These are phyloP conservation scores for Melanogaster broomeanus DNA, from an alignment of 768 basidiomycete genomes.

Conservation along the genomic window DNA sequence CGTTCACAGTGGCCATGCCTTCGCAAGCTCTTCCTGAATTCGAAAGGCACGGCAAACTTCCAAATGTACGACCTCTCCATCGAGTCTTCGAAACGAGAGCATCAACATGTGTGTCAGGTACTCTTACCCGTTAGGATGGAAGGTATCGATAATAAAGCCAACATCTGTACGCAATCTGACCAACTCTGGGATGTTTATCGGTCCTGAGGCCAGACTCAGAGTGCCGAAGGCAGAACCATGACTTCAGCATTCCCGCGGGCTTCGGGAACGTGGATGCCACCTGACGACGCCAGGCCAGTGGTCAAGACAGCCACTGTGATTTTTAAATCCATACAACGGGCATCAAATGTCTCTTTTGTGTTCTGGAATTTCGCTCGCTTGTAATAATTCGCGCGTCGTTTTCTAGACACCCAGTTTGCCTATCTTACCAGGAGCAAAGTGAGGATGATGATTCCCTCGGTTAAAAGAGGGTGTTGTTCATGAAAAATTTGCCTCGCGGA, in stretches of 20 bases:
- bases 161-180: background rate
- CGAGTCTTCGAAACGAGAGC: no score
- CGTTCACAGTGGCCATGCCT: no score
- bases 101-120: no score
- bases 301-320: no score
- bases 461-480: constrained; percentile 1
- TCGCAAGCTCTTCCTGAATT: no score
- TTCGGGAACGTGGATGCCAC: constrained; percentile 3
- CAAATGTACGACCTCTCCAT: no score
- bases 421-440: background rate
- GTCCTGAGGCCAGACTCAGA: background rate
- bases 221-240: background rate
- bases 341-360: background rate
- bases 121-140: no score
- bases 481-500: background rate
- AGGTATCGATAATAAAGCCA: background rate
- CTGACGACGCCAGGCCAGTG: no score
- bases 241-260: background rate
- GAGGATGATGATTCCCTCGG: constrained; percentile 4
- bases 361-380: background rate
- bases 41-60: no score
- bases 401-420: background rate
- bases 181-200: background rate
- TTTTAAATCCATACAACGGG: background rate
- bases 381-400: background rate